Base-by-base conservation (phyloP, 73 alveolate genomes). In the Paramecium tetraurelia region DNA sequence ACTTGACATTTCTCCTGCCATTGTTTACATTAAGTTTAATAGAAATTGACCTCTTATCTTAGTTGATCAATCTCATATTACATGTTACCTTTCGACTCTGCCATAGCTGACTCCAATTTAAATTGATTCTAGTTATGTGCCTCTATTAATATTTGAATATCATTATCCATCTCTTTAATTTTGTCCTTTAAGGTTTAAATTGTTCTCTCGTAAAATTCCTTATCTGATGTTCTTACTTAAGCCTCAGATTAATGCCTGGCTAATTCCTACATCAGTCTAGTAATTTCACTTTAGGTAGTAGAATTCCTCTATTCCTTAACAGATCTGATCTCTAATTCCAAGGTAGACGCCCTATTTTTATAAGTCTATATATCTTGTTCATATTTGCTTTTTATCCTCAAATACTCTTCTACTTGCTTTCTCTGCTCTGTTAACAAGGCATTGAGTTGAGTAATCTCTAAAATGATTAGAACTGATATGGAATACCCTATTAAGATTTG, bases 111-210 rank as follows among this genome's bases (percentile, higher is more conserved):
- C 16, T 80, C 46, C 14, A 80, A 43, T 41, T 41, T 44, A 5
- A 3, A 20, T 27, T 80, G 21, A n/a, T 80, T 80, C n/a, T 40
- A 11, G 14, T 27, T 80, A 35, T 80, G 75, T 38, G 46, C 90
- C 7, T 80, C 90, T 18, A 80, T 80, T 24, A 80, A 46, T 80
- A 80, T 41, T 48, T 41, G 7, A 44, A 80, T 80, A 35, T 80
- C 90, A 43, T 48, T 80, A 31, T 80, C 90, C 90, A 80, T 80
- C 14, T 80, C 90, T 80, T 21, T 18, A 10, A 80, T 80, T 46
- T 80, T 80, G 46, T 80, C 57, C 46, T 63, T 80, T 80, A 80
- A 46, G 7, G 76, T 46, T 80, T 80, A 24, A 44, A 80, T 80
- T 8, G 90, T 80, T 41, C 57, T 44, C 24, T 80, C 90, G 20